Evolutionary conservation across 495 filamentous ascomycete species (phyloP).

Genomic region (Neurospora sp.): DNA sequence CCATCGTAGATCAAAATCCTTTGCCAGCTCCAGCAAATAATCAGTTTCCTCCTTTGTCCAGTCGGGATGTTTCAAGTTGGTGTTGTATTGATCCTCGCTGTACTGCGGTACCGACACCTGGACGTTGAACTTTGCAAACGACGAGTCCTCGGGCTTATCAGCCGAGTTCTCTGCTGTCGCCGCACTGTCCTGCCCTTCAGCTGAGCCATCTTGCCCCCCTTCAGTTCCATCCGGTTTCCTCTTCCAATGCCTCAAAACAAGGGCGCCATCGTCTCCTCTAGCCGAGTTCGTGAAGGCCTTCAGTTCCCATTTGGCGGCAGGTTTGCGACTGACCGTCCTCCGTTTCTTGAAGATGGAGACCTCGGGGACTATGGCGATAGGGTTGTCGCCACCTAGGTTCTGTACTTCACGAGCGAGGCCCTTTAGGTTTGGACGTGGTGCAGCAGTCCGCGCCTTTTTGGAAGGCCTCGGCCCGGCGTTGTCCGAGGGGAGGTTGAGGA

Average conservation of each 20-base stretch:
- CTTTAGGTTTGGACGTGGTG: constrained; percentile 54
- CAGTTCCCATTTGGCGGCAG: constrained; percentile 46
- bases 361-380: constrained; percentile 38
- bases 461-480: constrained; percentile 46
- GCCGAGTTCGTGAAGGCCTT: constrained; percentile 46
- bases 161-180: constrained; percentile 11
- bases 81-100: constrained; percentile 74
- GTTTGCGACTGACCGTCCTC: constrained; percentile 47
- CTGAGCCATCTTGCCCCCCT: constrained; percentile 6
- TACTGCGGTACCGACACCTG: constrained; percentile 64
- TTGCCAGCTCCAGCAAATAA: constrained; percentile 64
- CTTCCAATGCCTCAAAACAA: constrained; percentile 62
- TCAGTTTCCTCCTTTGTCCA: constrained; percentile 93
- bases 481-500: constrained; percentile 69
- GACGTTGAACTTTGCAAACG: constrained; percentile 75
- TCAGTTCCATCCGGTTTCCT: constrained; percentile 26
- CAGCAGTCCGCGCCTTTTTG: constrained; percentile 69
- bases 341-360: constrained; percentile 37
- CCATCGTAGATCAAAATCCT: constrained; percentile 79
- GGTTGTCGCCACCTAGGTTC: constrained; percentile 44
- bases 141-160: constrained; percentile 36
- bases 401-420: constrained; percentile 48
- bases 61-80: constrained; percentile 56
- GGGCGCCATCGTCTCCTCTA: constrained; percentile 30
- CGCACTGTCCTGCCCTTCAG: constrained; percentile 5